Percentiles rank a stretch among this genome's conserved stretches.
Evolutionary conservation across 1,284 basidiomycete species (phyloP).

Genomic region (Melampsora larici-populina): DNA sequence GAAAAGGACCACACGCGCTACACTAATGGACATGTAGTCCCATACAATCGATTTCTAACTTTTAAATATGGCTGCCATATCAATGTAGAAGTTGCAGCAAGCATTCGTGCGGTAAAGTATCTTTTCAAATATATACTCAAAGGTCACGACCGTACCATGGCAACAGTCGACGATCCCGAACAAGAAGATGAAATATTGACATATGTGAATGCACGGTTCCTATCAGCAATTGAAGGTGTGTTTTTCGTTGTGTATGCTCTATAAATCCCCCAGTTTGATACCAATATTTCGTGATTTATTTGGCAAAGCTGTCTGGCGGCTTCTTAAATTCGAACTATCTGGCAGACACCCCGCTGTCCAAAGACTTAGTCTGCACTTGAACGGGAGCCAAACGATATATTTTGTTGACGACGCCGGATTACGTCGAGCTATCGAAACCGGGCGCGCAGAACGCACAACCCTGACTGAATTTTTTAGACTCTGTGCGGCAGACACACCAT

Average conservation of each 20-base stretch:
- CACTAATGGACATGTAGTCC: background rate
- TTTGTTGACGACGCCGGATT: background rate
- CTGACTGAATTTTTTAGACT: constrained; percentile 1
- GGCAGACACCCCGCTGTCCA: background rate
- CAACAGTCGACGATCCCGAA: constrained; percentile 49
- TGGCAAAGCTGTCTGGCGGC: constrained; percentile 51
- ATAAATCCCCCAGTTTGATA: no score
- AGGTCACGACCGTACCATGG: constrained; percentile 53
- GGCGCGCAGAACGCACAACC: background rate
- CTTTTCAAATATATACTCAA: no score
- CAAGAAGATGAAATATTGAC: constrained; percentile 55
- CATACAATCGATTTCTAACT: background rate
- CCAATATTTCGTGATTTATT: no score
- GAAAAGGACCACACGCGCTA: no score
- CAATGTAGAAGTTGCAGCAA: background rate
- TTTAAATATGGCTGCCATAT: background rate
- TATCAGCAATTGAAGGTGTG: constrained; percentile 44
- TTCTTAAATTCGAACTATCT: constrained; percentile 3
- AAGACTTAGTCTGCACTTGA: background rate
- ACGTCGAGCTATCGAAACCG: background rate
- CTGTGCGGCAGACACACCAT: background rate
- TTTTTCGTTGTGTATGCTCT: no score
- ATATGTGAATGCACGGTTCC: constrained; percentile 55
- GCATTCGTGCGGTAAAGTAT: constrained; percentile 54
- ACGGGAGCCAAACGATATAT: background rate